Percentiles rank a stretch among this genome's conserved stretches.
Conservation (phyloP, 495 filamentous ascomycete species). For the Cudoniella acicularis region DNA sequence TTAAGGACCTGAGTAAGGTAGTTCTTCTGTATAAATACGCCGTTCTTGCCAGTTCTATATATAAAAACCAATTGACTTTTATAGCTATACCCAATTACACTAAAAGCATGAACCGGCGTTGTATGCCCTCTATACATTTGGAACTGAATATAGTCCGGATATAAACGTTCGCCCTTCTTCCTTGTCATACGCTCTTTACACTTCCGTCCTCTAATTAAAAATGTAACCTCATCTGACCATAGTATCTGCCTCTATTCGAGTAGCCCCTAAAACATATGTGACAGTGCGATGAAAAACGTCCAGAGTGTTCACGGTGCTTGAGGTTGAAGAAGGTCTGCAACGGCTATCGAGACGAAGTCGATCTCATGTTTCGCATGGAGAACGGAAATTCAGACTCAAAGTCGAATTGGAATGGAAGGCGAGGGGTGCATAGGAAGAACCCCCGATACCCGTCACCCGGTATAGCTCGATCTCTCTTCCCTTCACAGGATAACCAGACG, state of each 20-base stretch:
- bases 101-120: too few species aligned
- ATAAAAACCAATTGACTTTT: too few species aligned
- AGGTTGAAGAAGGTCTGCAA: not conserved
- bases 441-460: not conserved
- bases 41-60: too few species aligned
- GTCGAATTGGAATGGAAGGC: not conserved
- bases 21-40: too few species aligned
- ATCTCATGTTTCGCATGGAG: conserved; percentile 2
- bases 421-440: not conserved
- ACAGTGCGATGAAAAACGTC: conserved; percentile 10
- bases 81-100: too few species aligned
- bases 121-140: too few species aligned
- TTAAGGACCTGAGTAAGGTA: not conserved
- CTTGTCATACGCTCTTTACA: too few species aligned
- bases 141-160: too few species aligned
- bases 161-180: too few species aligned
- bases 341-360: conserved; percentile 6
- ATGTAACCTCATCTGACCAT: too few species aligned
- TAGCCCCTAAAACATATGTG: not conserved
- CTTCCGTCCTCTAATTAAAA: too few species aligned
- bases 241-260: too few species aligned
- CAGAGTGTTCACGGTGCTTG: conserved; percentile 8
- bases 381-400: not conserved
- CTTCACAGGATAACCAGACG: not conserved
- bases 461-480: not conserved